Base-by-base conservation (phyloP, 352 stramenopile species). In the Phytophthora tubulina region DNA sequence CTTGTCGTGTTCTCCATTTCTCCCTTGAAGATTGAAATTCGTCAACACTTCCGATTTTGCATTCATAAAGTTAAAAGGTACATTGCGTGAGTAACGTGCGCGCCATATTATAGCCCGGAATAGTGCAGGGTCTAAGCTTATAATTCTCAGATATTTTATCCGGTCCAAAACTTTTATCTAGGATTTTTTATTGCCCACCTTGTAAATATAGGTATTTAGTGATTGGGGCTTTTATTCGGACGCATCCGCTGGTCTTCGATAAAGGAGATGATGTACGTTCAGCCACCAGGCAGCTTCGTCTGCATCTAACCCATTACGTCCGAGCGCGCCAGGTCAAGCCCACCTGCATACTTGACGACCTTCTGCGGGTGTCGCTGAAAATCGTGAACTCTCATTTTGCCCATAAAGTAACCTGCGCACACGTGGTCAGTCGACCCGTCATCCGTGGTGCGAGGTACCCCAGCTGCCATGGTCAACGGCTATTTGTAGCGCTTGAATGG, bases 21-120 rank as follows among this genome's bases (percentile, higher is more conserved):
- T 38, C 27, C 44, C 31, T 67, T 58, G 36, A 59, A 79, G 15
- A 44, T 62, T 64, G 15, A 79, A 69, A 9, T 66, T 67, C 2
- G 31, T 13, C 6, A 69, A 27, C 3, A 72, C 49, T 30, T 78
- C 66, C 0, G 60, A 71, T 21, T n/a, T 81, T 32, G 27, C 14
- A 30, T 66, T 72, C 48, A 78, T 15, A 3, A 75, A 71, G 33
- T 78, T 76, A 0, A 68, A 54, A 11, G 14, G 44, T 1, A 68
- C 53, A 52, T 67, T 48, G 7, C 65, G 54, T 17, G 64, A 69
- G 45, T 51, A 73, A 21, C 21, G 21, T 21, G 1, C 21, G 21
- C 21, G 21, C 21, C 21, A 21, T 1, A 21, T 21, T 21, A 21
- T 21, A 21, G 21, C 21, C 21, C 0, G 21, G 21, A 21, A 21